Percentiles rank a stretch among this genome's conserved stretches.
Conservation (phyloP, 2,329 filamentous ascomycete genomes). For the Ceratocystis colombiana region DNA sequence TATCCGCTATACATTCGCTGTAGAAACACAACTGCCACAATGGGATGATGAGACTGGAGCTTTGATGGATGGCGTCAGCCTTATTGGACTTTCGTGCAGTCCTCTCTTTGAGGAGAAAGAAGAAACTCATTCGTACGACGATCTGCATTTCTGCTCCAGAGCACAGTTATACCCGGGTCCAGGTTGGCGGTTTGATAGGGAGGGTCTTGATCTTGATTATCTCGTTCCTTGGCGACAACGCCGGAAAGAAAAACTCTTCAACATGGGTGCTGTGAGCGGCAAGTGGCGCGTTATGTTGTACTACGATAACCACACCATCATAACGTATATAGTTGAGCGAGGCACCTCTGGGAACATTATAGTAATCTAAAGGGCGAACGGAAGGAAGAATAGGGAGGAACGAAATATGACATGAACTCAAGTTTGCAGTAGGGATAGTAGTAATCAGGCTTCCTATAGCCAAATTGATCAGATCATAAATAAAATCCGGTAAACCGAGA, state of each 20-base stretch:
- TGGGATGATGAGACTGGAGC: constrained; percentile 38
- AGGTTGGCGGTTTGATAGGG: not conserved
- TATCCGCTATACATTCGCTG: constrained; percentile 38
- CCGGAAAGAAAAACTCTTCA: not conserved
- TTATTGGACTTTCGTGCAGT: constrained; percentile 59
- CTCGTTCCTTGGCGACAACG: constrained; percentile 17
- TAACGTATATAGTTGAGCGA: constrained; percentile 57
- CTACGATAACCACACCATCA: constrained; percentile 58
- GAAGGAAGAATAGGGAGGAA: not conserved
- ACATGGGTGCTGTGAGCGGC: constrained; percentile 30
- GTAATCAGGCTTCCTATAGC: too few relatives aligned
- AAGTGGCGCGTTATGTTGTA: constrained; percentile 61
- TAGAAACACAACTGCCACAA: constrained; percentile 45
- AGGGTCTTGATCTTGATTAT: not conserved
- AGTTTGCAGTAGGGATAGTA: too few relatives aligned
- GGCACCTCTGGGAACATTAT: constrained; percentile 30
- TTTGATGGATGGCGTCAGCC: constrained; percentile 39
- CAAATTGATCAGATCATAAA: too few relatives aligned
- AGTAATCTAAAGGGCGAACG: not conserved
- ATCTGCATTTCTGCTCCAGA: not conserved
- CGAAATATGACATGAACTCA: not conserved
- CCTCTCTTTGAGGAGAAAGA: constrained; percentile 45
- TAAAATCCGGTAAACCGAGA: too few relatives aligned
- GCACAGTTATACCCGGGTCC: not conserved
- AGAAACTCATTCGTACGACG: not conserved